Base-by-base conservation (phyloP, 495 filamentous ascomycete genomes). In the Staphylotrichum longicolle region DNA sequence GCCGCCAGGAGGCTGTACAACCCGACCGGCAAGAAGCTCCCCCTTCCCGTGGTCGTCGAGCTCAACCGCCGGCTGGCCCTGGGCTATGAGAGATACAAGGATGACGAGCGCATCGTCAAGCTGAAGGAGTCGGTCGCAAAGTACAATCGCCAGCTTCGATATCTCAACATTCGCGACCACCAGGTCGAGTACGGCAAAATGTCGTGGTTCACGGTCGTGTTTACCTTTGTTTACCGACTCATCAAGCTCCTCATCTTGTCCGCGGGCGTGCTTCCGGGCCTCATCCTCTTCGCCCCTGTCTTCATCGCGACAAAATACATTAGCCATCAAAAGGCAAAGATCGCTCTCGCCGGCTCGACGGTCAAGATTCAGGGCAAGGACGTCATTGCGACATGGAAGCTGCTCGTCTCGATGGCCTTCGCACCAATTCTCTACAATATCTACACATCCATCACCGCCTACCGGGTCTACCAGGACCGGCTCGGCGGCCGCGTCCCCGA, bases 301-400 rank as follows among this genome's bases (percentile, higher is more conserved):
- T 99, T 99, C 75, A 83, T 93, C 47, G 89, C 86, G 15, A 88
- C 90, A 30, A 97, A 96, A 70, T 73, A 88, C 58, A 93, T 96
- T 63, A 96, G 91, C n/a, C 87, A 85, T 56, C 88, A 86, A 65
- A 99, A 99, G 75, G 91, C 93, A 0, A 86, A 84, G 63, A 88
- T 94, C 73, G 94, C 94, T 0, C 83, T 99, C 33, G 93, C 93
- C 4, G 92, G 88, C 27, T 96, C 92, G 9, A 90, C 88, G 3
- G 94, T 99, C 63, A 99, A 99, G 71, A 83, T 99, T 34, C 88
- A 95, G 71, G 94, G 90, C 15, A 84, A 87, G 40, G 94, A 99
- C 72, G 94, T 99, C 32, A 93, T 99, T 80, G 94, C 94, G 0
- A 98, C 94, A 0, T 99, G 94, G 94, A 99, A 99, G 73, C 82